phyloP scores from a whole-genome alignment of 345 rosid genomes.

The Microthlaspi erraticum region DNA sequence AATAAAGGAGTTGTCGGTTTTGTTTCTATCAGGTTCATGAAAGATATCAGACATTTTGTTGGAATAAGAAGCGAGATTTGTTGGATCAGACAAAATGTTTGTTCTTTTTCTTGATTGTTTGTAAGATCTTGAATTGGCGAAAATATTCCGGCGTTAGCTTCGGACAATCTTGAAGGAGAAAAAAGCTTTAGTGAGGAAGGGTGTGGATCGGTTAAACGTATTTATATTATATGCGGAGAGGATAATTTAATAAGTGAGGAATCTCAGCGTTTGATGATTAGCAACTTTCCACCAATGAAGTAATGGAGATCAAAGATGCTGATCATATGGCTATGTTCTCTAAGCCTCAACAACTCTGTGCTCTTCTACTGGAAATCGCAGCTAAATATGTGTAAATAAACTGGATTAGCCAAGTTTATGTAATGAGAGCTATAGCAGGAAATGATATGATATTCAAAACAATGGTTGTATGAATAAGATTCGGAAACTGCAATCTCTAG shows the following conservation, averaged over 20 bases:
- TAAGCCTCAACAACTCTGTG: conserved; percentile 38
- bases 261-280: conserved; percentile 44
- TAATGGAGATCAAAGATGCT: conserved; percentile 41
- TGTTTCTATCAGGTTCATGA: conserved; percentile 43
- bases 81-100: background rate
- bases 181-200: conserved; percentile 30
- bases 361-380: conserved; percentile 28
- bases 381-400: background rate
- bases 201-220: conserved; percentile 36
- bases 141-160: conserved; percentile 30
- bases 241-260: conserved; percentile 32
- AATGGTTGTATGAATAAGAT: too few species aligned
- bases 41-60: conserved; percentile 22
- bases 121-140: conserved; percentile 49
- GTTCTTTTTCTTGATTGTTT: too few species aligned
- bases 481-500: too few species aligned
- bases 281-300: conserved; percentile 37
- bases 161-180: conserved; percentile 21
- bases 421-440: too few species aligned
- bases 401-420: too few species aligned
- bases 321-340: conserved; percentile 55
- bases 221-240: conserved; percentile 41
- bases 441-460: too few species aligned
- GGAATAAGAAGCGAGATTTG: background rate
- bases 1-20: too few species aligned